These are phyloP conservation scores for Leucocoprinus birnbaumii DNA, from an alignment of 768 basidiomycete genomes.

Conservation along the genomic window DNA sequence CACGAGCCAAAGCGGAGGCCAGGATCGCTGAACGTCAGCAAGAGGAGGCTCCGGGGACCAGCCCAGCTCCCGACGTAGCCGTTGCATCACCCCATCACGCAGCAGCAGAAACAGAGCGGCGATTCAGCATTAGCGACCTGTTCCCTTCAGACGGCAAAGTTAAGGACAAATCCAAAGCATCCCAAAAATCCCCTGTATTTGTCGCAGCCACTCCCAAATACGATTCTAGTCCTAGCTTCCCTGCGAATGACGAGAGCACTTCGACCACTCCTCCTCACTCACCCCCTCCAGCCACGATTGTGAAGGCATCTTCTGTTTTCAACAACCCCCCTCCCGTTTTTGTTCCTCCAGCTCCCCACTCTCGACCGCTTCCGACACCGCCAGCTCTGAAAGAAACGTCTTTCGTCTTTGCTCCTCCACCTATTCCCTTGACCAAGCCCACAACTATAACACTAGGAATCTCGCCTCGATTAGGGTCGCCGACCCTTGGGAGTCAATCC, in stretches of 20 bases:
- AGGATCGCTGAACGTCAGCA: constrained; percentile 61
- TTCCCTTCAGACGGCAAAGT: constrained; percentile 34
- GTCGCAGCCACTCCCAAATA: constrained; percentile 12
- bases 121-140: constrained; percentile 63
- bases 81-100: neutral
- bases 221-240: constrained; percentile 1
- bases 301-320: constrained; percentile 50
- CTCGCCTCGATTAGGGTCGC: constrained; percentile 27
- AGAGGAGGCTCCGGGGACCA: constrained; percentile 32
- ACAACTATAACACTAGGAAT: constrained; percentile 45
- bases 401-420: constrained; percentile 24
- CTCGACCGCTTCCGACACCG: constrained; percentile 17
- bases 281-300: constrained; percentile 34
- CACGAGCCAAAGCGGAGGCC: constrained; percentile 64
- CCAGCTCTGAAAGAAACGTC: constrained; percentile 19
- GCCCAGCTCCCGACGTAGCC: neutral
- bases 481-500: constrained; percentile 21
- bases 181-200: constrained; percentile 24
- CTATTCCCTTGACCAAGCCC: constrained; percentile 34
- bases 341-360: constrained; percentile 36
- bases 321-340: constrained; percentile 54
- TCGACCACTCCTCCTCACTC: constrained; percentile 61
- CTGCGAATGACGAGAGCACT: constrained; percentile 30
- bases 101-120: constrained; percentile 20
- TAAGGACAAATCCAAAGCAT: constrained; percentile 30